These are phyloP conservation scores for Biscutella laevigata DNA, from an alignment of 441 rosid genomes.

Conservation along the genomic window DNA sequence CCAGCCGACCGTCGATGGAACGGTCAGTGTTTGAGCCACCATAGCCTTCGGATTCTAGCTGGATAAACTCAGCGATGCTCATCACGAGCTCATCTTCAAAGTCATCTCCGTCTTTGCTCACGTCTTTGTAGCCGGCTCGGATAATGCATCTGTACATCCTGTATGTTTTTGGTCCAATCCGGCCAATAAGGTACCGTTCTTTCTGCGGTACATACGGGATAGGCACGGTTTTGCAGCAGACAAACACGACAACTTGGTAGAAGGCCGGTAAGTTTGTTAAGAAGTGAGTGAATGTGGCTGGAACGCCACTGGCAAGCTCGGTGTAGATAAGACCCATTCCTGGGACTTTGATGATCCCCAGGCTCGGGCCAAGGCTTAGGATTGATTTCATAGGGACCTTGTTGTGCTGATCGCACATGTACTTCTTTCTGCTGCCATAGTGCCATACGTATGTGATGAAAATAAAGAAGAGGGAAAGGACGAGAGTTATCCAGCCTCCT, in stretches of 20 bases:
- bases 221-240: slow-evolving; percentile 73
- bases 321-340: slow-evolving; percentile 88
- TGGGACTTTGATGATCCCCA: slow-evolving; percentile 74
- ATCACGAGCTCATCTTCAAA: slow-evolving; percentile 70
- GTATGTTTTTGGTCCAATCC: slow-evolving; percentile 87
- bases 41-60: slow-evolving; percentile 71
- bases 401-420: slow-evolving; percentile 64
- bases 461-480: slow-evolving; percentile 43
- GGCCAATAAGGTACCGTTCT: slow-evolving; percentile 77
- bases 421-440: slow-evolving; percentile 69
- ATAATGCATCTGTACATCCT: slow-evolving; percentile 77
- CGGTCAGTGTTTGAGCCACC: slow-evolving; percentile 39
- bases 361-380: slow-evolving; percentile 72
- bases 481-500: slow-evolving; percentile 74
- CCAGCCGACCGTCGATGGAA: slow-evolving; percentile 57
- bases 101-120: slow-evolving; percentile 54
- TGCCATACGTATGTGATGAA: slow-evolving; percentile 71
- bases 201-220: slow-evolving; percentile 68
- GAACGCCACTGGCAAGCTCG: slow-evolving; percentile 67
- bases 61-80: slow-evolving; percentile 88
- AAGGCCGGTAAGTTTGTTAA: slow-evolving; percentile 76
- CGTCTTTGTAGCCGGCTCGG: slow-evolving; percentile 78
- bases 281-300: slow-evolving; percentile 71
- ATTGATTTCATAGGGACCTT: slow-evolving; percentile 73
- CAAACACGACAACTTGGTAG: slow-evolving; percentile 75